Conservation (phyloP, 2,329 filamentous ascomycete genomes). For the Cercospora canescens region DNA sequence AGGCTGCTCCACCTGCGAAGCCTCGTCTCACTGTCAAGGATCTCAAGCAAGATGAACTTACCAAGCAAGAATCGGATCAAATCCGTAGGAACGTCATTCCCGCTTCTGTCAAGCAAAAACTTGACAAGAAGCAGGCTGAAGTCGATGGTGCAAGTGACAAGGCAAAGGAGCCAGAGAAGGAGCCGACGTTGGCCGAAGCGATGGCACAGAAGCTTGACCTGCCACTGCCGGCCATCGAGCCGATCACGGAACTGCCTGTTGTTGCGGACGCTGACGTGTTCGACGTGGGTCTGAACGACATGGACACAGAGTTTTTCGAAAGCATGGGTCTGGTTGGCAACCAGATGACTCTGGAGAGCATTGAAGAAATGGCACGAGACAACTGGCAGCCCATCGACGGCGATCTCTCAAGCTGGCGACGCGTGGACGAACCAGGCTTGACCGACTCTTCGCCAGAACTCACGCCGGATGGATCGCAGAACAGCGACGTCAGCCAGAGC, state of each 20-base stretch:
- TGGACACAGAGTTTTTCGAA: not conserved
- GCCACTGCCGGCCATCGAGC: slow-evolving; percentile 6
- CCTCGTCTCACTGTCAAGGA: slow-evolving; percentile 20
- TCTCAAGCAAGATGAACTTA: slow-evolving; percentile 18
- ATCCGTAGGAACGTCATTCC: slow-evolving; percentile 15
- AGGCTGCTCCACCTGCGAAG: slow-evolving; percentile 6
- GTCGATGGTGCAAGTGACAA: slow-evolving; percentile 21
- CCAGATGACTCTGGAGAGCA: slow-evolving; percentile 8
- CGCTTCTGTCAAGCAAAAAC: slow-evolving; percentile 16
- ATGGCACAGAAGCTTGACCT: slow-evolving; percentile 32
- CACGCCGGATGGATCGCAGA: slow-evolving; percentile 35
- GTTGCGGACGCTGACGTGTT: slow-evolving; percentile 11
- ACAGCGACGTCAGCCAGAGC: slow-evolving; percentile 43
- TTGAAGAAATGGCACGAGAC: slow-evolving; percentile 3
- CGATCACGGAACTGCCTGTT: not conserved
- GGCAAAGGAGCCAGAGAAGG: slow-evolving; percentile 20
- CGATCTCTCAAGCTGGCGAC: slow-evolving; percentile 10
- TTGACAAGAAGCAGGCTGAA: slow-evolving; percentile 24
- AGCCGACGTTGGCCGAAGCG: slow-evolving; percentile 33
- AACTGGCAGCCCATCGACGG: slow-evolving; percentile 1
- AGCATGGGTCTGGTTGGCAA: slow-evolving; percentile 5
- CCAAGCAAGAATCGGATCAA: slow-evolving; percentile 16
- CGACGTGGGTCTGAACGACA: slow-evolving; percentile 7
- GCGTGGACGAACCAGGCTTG: not conserved
- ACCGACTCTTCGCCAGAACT: slow-evolving; percentile 25